Percentiles rank a stretch among this genome's conserved stretches.
Conservation (phyloP, 2,329 filamentous ascomycete species). For the Stemphylium beticola region DNA sequence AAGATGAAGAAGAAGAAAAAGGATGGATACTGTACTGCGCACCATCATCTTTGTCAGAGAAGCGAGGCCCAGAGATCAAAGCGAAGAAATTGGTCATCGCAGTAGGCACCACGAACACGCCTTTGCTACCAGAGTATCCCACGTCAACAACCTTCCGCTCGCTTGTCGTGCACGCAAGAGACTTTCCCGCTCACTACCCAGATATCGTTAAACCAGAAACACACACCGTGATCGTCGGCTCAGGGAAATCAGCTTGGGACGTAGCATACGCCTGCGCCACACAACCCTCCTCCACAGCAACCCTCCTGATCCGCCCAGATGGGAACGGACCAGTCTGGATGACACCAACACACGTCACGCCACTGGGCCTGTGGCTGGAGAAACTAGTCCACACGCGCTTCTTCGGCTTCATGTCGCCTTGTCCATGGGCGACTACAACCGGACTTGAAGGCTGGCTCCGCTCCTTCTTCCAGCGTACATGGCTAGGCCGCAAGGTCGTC, state of each 20-base stretch:
- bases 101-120: conserved; percentile 65
- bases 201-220: conserved; percentile 46
- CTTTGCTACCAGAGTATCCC: conserved; percentile 60
- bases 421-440: conserved; percentile 71
- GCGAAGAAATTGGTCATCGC: conserved; percentile 64
- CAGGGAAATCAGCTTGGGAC: conserved; percentile 69
- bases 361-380: conserved; percentile 71
- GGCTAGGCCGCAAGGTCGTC: conserved; percentile 62
- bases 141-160: conserved; percentile 59
- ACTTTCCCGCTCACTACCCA: conserved; percentile 54
- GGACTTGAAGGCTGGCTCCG: conserved; percentile 62
- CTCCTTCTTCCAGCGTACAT: conserved; percentile 63
- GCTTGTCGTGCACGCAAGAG: conserved; percentile 64
- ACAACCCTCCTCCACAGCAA: conserved; percentile 53
- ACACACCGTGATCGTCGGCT: conserved; percentile 62
- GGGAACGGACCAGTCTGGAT: conserved; percentile 68
- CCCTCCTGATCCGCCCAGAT: conserved; percentile 64
- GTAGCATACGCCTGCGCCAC: conserved; percentile 64
- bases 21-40: conserved; percentile 30
- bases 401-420: conserved; percentile 76
- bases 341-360: conserved; percentile 67
- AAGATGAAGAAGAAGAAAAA: conserved; percentile 40
- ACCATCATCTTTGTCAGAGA: not conserved
- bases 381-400: conserved; percentile 70
- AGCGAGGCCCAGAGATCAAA: conserved; percentile 40